Base-by-base conservation (phyloP, 352 stramenopile species). In the Phytophthora nicotianae region DNA sequence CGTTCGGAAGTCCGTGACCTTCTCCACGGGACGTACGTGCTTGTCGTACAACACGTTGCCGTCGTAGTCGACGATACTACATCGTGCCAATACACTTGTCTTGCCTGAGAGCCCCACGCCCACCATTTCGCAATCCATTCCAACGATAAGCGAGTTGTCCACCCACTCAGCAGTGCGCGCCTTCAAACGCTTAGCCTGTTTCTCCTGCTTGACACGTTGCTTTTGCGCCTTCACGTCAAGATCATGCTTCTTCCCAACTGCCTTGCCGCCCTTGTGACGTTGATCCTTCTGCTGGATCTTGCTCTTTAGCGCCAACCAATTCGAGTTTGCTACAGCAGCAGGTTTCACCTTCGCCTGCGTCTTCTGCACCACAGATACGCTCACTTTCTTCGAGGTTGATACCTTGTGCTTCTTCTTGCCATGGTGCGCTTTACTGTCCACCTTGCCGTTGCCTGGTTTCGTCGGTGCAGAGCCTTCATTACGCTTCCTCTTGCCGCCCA, bases 61-160 rank as follows among this genome's bases (percentile, higher is more conserved):
- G 11, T 96, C 71, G 53, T 88, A 96, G 68, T 93, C 82, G 29
- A 96, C 84, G 45, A 96, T 90, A 78, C 85, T 94, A 72, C 87
- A 96, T n/a, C 87, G 81, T 20, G 87, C 87, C 19, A 96, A 61
- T 32, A 91, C 87, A 41, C 86, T 94, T 21, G 79, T 86, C 57
- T 88, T 90, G 23, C 87, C 87, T 2, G 79, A 87, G 14, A 89
- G 59, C 0, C 87, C 87, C 3, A 96, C 87, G 29, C 87, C 87
- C 7, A 96, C 87, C 87, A 96, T 96, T 66, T 96, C 87, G 63
- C 87, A 96, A 83, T 96, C 87, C 83, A 96, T 94, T n/a, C 69
- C 87, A 19, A 94, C 64, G 55, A 96, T 91, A 7, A 58, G 50
- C 26, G 62, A 65, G 61, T 90, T 90, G 72, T 93, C 83, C 61